These are phyloP conservation scores for Ricinus communis DNA, from an alignment of 345 rosid genomes.

Conservation along the genomic window DNA sequence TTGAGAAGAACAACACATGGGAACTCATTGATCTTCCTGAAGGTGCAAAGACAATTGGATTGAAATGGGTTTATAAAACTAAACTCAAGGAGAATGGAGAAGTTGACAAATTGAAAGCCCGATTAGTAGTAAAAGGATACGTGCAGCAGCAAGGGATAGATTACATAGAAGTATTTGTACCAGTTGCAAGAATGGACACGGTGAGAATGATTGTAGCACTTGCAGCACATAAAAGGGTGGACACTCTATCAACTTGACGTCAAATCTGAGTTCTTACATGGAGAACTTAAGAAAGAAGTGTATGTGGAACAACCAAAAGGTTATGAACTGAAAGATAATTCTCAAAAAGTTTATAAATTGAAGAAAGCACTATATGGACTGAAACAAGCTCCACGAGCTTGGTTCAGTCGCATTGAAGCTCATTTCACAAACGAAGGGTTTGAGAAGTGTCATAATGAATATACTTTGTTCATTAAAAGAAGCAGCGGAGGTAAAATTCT, in stretches of 20 bases:
- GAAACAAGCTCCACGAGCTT: constrained; percentile 4
- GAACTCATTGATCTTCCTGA: constrained; percentile 10
- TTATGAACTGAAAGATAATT: background rate
- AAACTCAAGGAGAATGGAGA: background rate
- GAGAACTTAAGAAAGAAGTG: background rate
- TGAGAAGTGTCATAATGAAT: background rate
- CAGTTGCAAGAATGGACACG: background rate
- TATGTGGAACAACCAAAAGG: background rate
- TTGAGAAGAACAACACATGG: constrained; percentile 10
- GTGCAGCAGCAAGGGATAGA: constrained; percentile 5
- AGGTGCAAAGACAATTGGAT: background rate
- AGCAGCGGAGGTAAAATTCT: background rate
- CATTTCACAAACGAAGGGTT: background rate
- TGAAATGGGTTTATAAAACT: background rate
- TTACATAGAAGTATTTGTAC: background rate
- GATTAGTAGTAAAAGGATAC: constrained; percentile 8
- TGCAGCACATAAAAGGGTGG: background rate
- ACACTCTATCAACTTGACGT: constrained; percentile 12
- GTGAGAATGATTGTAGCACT: background rate
- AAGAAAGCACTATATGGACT: background rate
- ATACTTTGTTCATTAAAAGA: background rate
- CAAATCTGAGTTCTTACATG: background rate
- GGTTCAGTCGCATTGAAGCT: constrained; percentile 3
- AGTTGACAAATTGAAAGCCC: constrained; percentile 3
- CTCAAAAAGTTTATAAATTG: background rate